Evolutionary conservation across 2,329 filamentous ascomycete species (phyloP).

Genomic region (Alternaria tenuissima): DNA sequence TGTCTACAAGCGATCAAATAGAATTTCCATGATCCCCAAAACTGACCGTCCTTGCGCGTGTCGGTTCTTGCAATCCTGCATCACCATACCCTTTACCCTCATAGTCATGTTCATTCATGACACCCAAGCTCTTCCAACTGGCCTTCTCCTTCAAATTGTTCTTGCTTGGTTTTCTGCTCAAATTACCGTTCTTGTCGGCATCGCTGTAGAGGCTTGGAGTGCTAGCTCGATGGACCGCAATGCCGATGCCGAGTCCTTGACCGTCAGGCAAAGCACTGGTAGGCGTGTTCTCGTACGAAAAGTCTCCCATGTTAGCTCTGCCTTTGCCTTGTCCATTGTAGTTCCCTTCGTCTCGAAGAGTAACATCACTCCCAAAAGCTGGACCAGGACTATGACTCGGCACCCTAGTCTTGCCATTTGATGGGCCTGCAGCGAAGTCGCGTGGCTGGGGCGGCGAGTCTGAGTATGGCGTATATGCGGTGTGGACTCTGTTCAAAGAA

Average conservation of each 20-base stretch:
- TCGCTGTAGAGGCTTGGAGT: not conserved
- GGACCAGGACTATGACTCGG: not conserved
- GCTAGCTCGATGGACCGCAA: conserved; percentile 2
- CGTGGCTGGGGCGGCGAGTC: conserved; percentile 7
- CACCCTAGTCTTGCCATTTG: not conserved
- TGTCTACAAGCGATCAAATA: not conserved
- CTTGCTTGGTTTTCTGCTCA: not conserved
- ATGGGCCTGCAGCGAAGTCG: not conserved
- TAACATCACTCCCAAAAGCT: conserved; percentile 2
- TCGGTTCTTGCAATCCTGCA: not conserved
- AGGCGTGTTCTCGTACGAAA: conserved; percentile 19
- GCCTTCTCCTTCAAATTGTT: not conserved
- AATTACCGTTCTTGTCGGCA: not conserved
- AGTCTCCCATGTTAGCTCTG: not conserved
- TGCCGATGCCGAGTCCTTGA: conserved; percentile 1
- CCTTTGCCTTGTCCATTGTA: not conserved
- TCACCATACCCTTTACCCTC: conserved; percentile 3
- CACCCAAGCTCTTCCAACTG: conserved; percentile 8
- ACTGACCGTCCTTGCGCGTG: conserved; percentile 5
- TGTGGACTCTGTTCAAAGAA: conserved; percentile 9
- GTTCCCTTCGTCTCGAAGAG: not conserved
- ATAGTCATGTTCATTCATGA: conserved; percentile 4
- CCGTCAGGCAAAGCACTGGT: not conserved
- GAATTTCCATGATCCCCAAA: not conserved
- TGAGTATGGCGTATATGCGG: conserved; percentile 13